Evolutionary conservation across 106 monocot species (phyloP).

Genomic region (Vanilla planifolia): DNA sequence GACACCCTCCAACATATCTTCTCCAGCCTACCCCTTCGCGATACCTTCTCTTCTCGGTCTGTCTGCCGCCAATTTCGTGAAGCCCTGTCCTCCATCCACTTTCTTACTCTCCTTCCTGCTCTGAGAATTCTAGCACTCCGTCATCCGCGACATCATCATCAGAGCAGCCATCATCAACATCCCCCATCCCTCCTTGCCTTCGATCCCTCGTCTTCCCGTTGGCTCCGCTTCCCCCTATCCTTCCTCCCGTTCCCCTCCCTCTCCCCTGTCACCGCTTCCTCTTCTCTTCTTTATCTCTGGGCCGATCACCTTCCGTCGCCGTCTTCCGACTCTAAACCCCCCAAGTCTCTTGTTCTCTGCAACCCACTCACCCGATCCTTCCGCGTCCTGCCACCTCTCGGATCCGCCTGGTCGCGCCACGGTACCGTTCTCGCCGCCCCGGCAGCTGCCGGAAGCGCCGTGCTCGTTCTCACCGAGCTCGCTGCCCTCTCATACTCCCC

Average conservation of each 20-base stretch:
- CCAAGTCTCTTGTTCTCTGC: constrained; percentile 72
- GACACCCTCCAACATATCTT: constrained; percentile 60
- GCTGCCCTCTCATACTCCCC: constrained; percentile 71
- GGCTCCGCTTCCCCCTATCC: constrained; percentile 37
- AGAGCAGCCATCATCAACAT: neutral
- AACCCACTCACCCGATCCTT: constrained; percentile 68
- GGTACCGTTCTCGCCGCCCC: constrained; percentile 83
- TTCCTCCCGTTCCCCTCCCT: constrained; percentile 33
- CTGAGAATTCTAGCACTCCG: constrained; percentile 61
- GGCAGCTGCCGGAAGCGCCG: constrained; percentile 27
- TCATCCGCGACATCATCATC: constrained; percentile 27
- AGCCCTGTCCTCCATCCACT: constrained; percentile 33
- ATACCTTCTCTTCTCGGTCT: constrained; percentile 36
- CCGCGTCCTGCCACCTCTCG: constrained; percentile 73
- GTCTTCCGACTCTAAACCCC: neutral
- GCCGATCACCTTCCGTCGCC: neutral
- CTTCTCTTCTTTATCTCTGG: constrained; percentile 30
- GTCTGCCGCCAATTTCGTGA: constrained; percentile 40
- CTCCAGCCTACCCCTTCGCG: constrained; percentile 44
- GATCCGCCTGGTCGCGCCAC: constrained; percentile 97
- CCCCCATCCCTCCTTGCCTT: constrained; percentile 29
- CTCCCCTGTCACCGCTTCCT: constrained; percentile 39
- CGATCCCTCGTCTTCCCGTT: constrained; percentile 35
- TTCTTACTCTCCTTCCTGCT: constrained; percentile 37
- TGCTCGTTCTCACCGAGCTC: constrained; percentile 84